These are phyloP conservation scores for Fusarium sp. DNA, from an alignment of 2,329 filamentous ascomycete species.

Conservation along the genomic window DNA sequence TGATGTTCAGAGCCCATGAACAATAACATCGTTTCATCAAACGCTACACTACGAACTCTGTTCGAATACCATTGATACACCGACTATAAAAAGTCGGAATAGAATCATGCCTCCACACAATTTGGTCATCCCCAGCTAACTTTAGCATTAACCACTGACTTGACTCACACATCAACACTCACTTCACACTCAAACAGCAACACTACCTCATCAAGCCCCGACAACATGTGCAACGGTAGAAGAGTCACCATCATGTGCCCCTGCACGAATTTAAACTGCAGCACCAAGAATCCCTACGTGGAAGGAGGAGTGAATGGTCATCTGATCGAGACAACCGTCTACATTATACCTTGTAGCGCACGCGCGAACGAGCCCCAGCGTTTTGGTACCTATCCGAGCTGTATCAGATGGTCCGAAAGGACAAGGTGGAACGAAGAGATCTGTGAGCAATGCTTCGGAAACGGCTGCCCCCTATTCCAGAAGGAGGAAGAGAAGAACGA, in stretches of 20 bases:
- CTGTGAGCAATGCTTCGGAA: not conserved
- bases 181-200: not conserved
- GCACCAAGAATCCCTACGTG: not conserved
- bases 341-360: not conserved
- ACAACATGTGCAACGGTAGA: not conserved
- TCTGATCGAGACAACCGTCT: not conserved
- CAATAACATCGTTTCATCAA: not conserved
- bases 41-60: not conserved
- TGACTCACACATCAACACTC: not conserved
- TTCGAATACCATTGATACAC: not conserved
- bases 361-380: not conserved
- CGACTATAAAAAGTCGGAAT: not conserved
- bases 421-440: not conserved
- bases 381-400: not conserved
- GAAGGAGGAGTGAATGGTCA: not conserved
- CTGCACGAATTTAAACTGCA: not conserved
- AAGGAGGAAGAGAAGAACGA: not conserved
- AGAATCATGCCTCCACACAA: not conserved
- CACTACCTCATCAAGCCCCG: not conserved
- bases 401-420: not conserved
- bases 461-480: not conserved
- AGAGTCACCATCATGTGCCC: not conserved
- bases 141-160: not conserved
- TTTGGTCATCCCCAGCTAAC: not conserved
- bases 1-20: not conserved